Conservation (phyloP, 306 rosid species). For the Aeschynomene evenia region DNA sequence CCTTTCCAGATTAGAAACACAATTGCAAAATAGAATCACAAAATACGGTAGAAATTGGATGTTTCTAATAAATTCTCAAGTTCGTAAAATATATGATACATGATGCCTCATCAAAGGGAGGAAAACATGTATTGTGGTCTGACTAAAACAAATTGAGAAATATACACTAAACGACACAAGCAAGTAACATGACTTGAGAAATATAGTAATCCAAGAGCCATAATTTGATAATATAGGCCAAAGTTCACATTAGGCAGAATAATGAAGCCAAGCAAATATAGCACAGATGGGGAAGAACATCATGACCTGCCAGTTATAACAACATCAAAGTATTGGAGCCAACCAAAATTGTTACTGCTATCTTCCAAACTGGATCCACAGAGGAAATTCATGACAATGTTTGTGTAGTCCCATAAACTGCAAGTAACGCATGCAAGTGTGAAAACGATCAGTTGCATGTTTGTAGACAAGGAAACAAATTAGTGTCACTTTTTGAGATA, state of each 20-base stretch:
- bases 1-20: slow-evolving; percentile 9
- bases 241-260: slow-evolving; percentile 14
- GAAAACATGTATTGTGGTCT: slow-evolving; percentile 5
- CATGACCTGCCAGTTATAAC: slow-evolving; percentile 93
- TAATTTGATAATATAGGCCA: neutral
- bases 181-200: slow-evolving; percentile 11
- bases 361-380: slow-evolving; percentile 49
- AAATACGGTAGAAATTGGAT: neutral
- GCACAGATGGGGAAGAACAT: slow-evolving; percentile 25
- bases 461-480: slow-evolving; percentile 1
- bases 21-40: neutral
- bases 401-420: slow-evolving; percentile 99
- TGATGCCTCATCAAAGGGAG: slow-evolving; percentile 7
- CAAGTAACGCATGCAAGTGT: slow-evolving; percentile 21
- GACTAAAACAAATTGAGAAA: slow-evolving; percentile 21
- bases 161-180: slow-evolving; percentile 20
- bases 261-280: slow-evolving; percentile 24
- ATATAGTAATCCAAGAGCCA: slow-evolving; percentile 8
- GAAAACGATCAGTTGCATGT: slow-evolving; percentile 1
- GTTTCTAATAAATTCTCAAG: slow-evolving; percentile 12
- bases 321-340: slow-evolving; percentile 92
- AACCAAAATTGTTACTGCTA: slow-evolving; percentile 58
- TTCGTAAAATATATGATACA: slow-evolving; percentile 10
- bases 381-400: slow-evolving; percentile 92
- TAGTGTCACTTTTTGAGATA: neutral